Evolutionary conservation across 2,329 filamentous ascomycete species (phyloP).

Genomic region (Pestalotiopsis sp.): DNA sequence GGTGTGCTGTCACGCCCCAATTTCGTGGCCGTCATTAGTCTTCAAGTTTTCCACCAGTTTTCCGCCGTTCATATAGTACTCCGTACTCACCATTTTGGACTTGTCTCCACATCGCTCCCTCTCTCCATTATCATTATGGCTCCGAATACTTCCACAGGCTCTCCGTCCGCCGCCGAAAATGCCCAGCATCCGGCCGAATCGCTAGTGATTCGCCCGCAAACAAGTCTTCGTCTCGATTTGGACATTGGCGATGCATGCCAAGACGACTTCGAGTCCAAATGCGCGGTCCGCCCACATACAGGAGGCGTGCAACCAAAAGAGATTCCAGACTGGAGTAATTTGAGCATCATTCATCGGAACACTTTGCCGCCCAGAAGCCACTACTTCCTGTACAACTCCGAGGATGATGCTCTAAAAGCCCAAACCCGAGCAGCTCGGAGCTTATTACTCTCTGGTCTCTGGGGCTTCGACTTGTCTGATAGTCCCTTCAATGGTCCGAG

Average conservation of each 20-base stretch:
- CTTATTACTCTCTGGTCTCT: slow-evolving; percentile 51
- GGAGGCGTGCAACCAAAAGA: slow-evolving; percentile 27
- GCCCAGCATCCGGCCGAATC: neutral
- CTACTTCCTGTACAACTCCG: slow-evolving; percentile 54
- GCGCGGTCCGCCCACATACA: neutral
- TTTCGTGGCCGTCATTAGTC: neutral
- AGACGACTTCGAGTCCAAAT: neutral
- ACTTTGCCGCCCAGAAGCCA: slow-evolving; percentile 58
- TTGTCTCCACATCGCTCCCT: slow-evolving; percentile 6
- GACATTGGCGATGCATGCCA: neutral
- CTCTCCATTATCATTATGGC: neutral
- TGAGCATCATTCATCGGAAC: slow-evolving; percentile 60
- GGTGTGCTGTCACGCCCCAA: neutral
- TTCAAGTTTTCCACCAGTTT: slow-evolving; percentile 4
- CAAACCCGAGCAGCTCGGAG: slow-evolving; percentile 40
- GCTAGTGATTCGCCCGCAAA: slow-evolving; percentile 4
- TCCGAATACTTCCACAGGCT: neutral
- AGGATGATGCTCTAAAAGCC: slow-evolving; percentile 47
- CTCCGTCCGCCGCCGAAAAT: neutral
- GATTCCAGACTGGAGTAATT: slow-evolving; percentile 62
- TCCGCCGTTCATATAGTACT: neutral
- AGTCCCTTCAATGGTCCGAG: slow-evolving; percentile 47
- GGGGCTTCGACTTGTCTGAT: slow-evolving; percentile 53
- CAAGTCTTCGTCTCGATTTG: slow-evolving; percentile 8
- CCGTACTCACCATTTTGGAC: neutral